Evolutionary conservation across 2,329 filamentous ascomycete species (phyloP), one percentile per base, ranked within the genome.

Genomic region (Stagonosporopsis tanaceti): DNA sequence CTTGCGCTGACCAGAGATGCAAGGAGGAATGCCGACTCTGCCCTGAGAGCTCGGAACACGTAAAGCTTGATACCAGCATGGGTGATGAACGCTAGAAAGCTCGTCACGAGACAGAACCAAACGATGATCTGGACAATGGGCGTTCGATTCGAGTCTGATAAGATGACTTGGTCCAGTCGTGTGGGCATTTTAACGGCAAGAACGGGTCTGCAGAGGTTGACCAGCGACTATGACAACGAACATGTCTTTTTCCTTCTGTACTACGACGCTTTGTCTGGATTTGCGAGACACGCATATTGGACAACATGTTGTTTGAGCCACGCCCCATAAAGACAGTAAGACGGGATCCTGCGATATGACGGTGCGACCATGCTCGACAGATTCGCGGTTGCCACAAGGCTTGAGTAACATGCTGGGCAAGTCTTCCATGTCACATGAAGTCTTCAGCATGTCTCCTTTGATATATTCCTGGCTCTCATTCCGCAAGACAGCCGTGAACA

Each of bases 91-190:
- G 67, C 65, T 12, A 70, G 37, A 3, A 65, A 50, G 30, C 63
- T 65, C 2, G 62, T 59, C 6, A 55, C 60, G 9, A 70, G 50
- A 28, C 51, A 57, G 24, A 70, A 55, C 66, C 66, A 70, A 14
- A 63, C 60, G n/a, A 66, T 42, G 25, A 70, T 68, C 35, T 70
- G 64, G n/a, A 70, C 54, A 8, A 69, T 53, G 12, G 68, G 68
- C 28, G 62, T 69, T 9, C 59, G 57, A 38, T 70, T 69, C 15
- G 54, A 41, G 25, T 59, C 63, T 12, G 60, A 61, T 20, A 66
- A 9, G 12, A 66, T 53, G 22, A 65, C 48, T 51, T 68, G 65
- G 40, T 60, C 27, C 48, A 53, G 25, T 6, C 39, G 47, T 25
- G 45, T 60, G 20, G 37, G 53, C 45, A 56, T 57, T 14, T 54